phyloP scores from a whole-genome alignment of 2,329 filamentous ascomycete species.

The Zalaria sp. region DNA sequence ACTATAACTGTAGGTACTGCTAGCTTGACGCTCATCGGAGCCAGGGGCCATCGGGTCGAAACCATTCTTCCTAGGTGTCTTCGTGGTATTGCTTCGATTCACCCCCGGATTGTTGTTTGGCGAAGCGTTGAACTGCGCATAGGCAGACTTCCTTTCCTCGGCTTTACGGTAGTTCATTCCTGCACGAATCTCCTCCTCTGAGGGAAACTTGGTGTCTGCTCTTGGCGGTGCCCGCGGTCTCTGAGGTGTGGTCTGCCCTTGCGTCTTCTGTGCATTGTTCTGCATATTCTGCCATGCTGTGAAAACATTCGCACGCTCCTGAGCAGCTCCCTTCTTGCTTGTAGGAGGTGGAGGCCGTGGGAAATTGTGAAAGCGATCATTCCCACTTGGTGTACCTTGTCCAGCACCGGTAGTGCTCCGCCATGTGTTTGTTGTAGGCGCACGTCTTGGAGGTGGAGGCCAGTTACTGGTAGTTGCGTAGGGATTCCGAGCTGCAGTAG shows the following conservation, averaged over 20 bases:
- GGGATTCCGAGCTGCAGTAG: conserved; percentile 1
- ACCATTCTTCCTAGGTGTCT: conserved; percentile 37
- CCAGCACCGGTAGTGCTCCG: conserved; percentile 14
- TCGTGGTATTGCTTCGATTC: conserved; percentile 23
- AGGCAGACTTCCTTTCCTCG: conserved; percentile 19
- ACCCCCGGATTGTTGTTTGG: conserved; percentile 16
- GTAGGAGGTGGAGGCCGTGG: conserved; percentile 12
- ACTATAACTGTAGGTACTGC: conserved; percentile 25
- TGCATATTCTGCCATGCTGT: conserved; percentile 36
- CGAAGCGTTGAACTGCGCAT: conserved; percentile 16
- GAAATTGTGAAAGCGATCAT: conserved; percentile 32
- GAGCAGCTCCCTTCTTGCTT: conserved; percentile 21
- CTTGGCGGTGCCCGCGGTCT: conserved; percentile 13
- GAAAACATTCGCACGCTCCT: conserved; percentile 28
- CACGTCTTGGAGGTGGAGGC: conserved; percentile 18
- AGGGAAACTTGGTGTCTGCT: conserved; percentile 18
- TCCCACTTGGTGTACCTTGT: conserved; percentile 14
- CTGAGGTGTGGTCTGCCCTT: conserved; percentile 7
- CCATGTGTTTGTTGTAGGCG: conserved; percentile 19
- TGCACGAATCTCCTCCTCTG: conserved; percentile 21
- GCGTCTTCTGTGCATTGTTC: conserved; percentile 10
- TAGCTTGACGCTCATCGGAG: conserved; percentile 44
- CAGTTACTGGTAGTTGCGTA: neutral
- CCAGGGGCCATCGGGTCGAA: conserved; percentile 45
- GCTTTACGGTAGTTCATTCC: conserved; percentile 18